These are phyloP conservation scores for Botryotinia globosa DNA, from an alignment of 2,329 filamentous ascomycete genomes.

Conservation along the genomic window DNA sequence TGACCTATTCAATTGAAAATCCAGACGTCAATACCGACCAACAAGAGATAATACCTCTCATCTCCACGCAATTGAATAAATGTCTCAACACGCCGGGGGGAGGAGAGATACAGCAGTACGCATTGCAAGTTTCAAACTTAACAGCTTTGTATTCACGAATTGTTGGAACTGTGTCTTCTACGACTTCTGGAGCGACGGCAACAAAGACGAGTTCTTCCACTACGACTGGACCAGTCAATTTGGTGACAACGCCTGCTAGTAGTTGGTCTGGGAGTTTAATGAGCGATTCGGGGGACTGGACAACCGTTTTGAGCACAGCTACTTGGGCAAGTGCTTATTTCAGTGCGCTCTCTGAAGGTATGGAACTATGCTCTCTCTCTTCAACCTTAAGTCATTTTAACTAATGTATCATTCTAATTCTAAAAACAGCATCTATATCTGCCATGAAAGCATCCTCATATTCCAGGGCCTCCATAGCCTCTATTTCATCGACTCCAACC, in stretches of 20 bases:
- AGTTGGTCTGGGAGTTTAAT: conserved; percentile 5
- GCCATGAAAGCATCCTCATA: conserved; percentile 2
- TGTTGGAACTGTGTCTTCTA: background rate
- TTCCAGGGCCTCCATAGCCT: background rate
- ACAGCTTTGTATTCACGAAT: conserved; percentile 17
- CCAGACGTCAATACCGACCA: conserved; percentile 18
- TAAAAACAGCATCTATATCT: conserved; percentile 1
- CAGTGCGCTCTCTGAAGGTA: conserved; percentile 18
- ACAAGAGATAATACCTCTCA: conserved; percentile 8
- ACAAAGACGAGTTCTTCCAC: background rate
- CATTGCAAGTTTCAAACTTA: conserved; percentile 30
- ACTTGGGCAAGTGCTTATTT: conserved; percentile 22
- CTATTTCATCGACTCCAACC: background rate
- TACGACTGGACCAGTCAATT: background rate
- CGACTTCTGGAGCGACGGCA: background rate
- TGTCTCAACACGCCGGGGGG: conserved; percentile 26
- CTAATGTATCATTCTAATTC: background rate
- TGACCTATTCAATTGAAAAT: conserved; percentile 27
- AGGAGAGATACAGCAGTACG: conserved; percentile 23
- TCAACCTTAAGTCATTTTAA: background rate
- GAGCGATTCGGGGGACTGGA: conserved; percentile 13
- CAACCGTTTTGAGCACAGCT: conserved; percentile 17
- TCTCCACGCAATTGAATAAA: conserved; percentile 24
- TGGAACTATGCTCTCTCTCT: background rate
- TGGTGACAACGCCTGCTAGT: background rate